A percentile compares a stretch with the other conserved stretches of the same genome.
Conservation (phyloP, 139 green algal species). For the Auxenochlorella protothecoides region DNA sequence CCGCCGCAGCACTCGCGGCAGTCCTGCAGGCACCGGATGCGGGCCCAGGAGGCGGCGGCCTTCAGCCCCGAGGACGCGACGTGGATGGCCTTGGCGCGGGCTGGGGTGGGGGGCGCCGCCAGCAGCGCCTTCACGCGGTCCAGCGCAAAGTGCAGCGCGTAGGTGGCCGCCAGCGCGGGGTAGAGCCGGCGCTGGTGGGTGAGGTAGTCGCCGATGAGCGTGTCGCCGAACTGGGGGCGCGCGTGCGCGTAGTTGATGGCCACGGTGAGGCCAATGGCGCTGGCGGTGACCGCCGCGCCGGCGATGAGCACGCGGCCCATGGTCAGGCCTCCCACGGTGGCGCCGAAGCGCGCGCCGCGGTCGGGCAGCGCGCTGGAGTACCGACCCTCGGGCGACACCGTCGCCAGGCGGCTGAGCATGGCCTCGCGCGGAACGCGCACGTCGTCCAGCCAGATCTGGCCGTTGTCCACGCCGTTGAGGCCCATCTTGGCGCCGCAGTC, state of each 20-base stretch:
- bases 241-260: conserved; percentile 61
- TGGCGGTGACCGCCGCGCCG: conserved; percentile 61
- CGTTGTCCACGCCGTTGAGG: conserved; percentile 86
- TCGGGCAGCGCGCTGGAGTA: conserved; percentile 58
- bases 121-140: conserved; percentile 49
- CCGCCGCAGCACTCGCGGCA: conserved; percentile 74
- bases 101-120: conserved; percentile 15
- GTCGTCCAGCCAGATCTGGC: conserved; percentile 67
- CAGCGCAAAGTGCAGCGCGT: conserved; percentile 67
- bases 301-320: conserved; percentile 72
- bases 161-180: conserved; percentile 61
- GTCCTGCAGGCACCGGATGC: conserved; percentile 58
- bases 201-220: conserved; percentile 70
- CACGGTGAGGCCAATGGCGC: conserved; percentile 72
- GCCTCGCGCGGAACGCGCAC: conserved; percentile 57
- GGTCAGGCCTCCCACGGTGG: conserved; percentile 69
- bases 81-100: conserved; percentile 67
- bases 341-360: conserved; percentile 63
- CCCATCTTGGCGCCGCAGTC: conserved; percentile 66
- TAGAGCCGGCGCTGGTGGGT: conserved; percentile 80
- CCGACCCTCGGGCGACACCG: conserved; percentile 10
- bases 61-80: conserved; percentile 72
- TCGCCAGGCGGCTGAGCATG: conserved; percentile 54
- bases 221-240: conserved; percentile 65
- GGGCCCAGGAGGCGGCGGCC: conserved; percentile 72